Conservation (phyloP, 192 early-diverging fungal species). For the Coemansia javaensis region DNA sequence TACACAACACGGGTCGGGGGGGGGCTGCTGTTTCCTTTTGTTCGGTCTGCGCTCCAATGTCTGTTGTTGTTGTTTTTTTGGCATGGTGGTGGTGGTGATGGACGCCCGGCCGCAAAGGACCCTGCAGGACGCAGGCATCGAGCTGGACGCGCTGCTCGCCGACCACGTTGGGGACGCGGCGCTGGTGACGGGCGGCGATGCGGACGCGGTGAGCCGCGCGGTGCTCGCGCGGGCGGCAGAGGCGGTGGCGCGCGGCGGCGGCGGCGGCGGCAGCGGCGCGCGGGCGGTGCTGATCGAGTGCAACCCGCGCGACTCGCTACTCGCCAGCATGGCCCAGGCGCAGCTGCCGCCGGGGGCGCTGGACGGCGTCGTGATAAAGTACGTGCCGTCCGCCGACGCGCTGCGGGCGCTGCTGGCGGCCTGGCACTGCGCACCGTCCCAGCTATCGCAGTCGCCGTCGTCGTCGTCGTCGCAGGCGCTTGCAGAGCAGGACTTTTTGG, state of each 20-base stretch:
- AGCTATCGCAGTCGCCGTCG: neutral
- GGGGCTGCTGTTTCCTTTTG: no score
- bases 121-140: neutral
- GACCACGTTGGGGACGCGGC: conserved; percentile 37
- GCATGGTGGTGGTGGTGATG: no score
- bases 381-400: conserved; percentile 18
- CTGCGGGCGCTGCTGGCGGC: conserved; percentile 36
- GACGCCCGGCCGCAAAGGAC: no score
- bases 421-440: conserved; percentile 20
- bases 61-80: conserved; percentile 1
- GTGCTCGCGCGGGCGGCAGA: conserved; percentile 21
- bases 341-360: conserved; percentile 3
- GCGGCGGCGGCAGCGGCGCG: no score
- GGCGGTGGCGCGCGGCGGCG: conserved; percentile 3
- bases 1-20: no score
- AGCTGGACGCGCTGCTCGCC: conserved; percentile 29
- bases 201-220: conserved; percentile 5
- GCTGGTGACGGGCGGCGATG: conserved; percentile 5
- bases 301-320: conserved; percentile 11
- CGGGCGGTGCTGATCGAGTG: conserved; percentile 34
- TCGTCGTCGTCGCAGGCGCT: neutral
- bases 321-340: conserved; percentile 4
- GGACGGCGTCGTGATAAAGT: conserved; percentile 22
- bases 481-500: conserved; percentile 27
- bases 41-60: no score